Evolutionary conservation across 306 rosid genomes (phyloP).

Genomic region (Rosa lucieae): DNA sequence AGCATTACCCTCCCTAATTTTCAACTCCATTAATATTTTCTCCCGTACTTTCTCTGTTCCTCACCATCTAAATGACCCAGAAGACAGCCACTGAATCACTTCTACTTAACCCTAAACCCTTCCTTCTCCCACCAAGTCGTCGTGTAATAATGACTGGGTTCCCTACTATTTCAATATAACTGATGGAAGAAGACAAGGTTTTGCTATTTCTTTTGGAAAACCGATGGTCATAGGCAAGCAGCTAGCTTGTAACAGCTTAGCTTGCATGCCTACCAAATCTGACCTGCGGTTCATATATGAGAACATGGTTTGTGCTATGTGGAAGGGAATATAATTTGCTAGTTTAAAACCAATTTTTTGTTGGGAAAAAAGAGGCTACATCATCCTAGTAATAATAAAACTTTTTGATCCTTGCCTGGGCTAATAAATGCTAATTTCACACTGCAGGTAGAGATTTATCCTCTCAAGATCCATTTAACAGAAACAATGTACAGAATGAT

Average conservation of each 20-base stretch:
- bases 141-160: neutral
- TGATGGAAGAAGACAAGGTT: neutral
- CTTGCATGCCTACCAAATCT: neutral
- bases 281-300: neutral
- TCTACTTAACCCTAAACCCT: neutral
- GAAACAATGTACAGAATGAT: constrained; percentile 97
- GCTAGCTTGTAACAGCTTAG: neutral
- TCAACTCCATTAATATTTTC: neutral
- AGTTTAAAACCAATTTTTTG: neutral
- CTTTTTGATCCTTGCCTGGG: neutral
- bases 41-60: neutral
- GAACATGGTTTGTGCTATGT: neutral
- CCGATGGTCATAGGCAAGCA: neutral
- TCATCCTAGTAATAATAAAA: neutral
- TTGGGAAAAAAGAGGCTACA: neutral
- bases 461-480: constrained; percentile 96
- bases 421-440: constrained; percentile 24
- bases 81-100: neutral
- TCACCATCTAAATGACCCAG: neutral
- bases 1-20: neutral
- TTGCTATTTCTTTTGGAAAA: neutral
- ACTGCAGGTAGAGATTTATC: constrained; percentile 82
- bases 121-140: constrained; percentile 1
- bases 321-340: constrained; percentile 1
- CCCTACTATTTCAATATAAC: neutral